Percentiles rank a stretch among this genome's conserved stretches.
These are phyloP conservation scores for Colletotrichum sansevieriae DNA, from an alignment of 2,329 filamentous ascomycete genomes.

Conservation along the genomic window DNA sequence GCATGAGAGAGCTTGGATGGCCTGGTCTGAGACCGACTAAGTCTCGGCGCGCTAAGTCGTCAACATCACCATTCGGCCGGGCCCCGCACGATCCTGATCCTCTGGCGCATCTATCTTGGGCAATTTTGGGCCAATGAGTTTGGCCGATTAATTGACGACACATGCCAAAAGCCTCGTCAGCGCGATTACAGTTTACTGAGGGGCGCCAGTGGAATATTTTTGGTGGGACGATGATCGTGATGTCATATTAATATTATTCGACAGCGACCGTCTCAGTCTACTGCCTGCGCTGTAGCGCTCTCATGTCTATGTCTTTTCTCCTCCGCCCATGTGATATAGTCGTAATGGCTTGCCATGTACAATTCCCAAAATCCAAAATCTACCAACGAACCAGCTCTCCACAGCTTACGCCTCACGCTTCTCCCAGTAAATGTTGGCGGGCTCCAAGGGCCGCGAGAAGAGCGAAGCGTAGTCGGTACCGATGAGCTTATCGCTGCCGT, in stretches of 20 bases:
- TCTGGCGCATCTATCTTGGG: background rate
- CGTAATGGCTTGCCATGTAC: constrained; percentile 36
- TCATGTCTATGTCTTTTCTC: constrained; percentile 36
- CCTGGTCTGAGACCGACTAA: constrained; percentile 35
- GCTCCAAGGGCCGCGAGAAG: constrained; percentile 80
- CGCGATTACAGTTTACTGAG: background rate
- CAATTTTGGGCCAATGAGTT: background rate
- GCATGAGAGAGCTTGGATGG: constrained; percentile 18
- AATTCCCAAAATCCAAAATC: constrained; percentile 16
- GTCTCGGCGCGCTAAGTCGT: constrained; percentile 10
- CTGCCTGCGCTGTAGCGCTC: constrained; percentile 27
- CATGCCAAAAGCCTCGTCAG: constrained; percentile 2
- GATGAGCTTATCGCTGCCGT: constrained; percentile 77
- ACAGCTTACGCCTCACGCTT: constrained; percentile 61
- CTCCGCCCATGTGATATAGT: constrained; percentile 30
- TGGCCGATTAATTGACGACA: background rate
- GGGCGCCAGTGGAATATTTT: background rate
- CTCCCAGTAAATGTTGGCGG: constrained; percentile 82
- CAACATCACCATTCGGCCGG: constrained; percentile 16
- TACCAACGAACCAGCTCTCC: background rate
- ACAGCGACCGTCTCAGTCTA: constrained; percentile 18
- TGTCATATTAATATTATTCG: constrained; percentile 41
- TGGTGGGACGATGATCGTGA: background rate
- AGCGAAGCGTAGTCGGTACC: constrained; percentile 78
- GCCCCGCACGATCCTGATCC: background rate